A percentile compares a stretch with the other conserved stretches of the same genome.
These are phyloP conservation scores for Phanerochaete carnosa DNA, from an alignment of 768 basidiomycete genomes.

Conservation along the genomic window DNA sequence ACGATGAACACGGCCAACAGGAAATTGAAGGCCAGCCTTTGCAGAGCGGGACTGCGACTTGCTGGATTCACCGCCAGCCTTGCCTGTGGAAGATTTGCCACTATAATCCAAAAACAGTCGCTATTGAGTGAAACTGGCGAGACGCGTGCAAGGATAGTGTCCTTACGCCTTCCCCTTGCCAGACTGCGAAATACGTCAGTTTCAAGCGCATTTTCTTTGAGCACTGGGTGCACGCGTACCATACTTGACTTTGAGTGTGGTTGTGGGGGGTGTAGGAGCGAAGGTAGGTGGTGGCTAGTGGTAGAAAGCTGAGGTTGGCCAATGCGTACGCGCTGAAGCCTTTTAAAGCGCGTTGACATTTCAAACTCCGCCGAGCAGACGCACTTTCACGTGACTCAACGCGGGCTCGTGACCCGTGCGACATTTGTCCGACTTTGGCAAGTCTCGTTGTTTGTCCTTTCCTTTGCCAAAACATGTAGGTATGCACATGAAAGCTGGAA, in stretches of 20 bases:
- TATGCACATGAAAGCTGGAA: too few relatives aligned
- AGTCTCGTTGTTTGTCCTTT: too few relatives aligned
- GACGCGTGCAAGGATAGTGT: not conserved
- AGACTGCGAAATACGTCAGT: conserved; percentile 34
- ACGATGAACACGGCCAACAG: conserved; percentile 82
- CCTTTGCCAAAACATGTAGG: too few relatives aligned
- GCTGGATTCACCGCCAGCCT: conserved; percentile 44
- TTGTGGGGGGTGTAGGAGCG: conserved; percentile 11
- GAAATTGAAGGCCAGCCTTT: conserved; percentile 66
- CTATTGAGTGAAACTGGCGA: not conserved
- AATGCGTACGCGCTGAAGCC: conserved; percentile 21
- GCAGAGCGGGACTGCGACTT: conserved; percentile 69
- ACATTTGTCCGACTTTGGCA: too few relatives aligned
- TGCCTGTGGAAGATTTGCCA: conserved; percentile 45
- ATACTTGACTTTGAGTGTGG: conserved; percentile 25
- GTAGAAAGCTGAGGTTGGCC: conserved; percentile 19
- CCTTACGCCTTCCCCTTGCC: conserved; percentile 55
- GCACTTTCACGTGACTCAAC: conserved; percentile 15
- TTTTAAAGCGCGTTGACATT: conserved; percentile 24
- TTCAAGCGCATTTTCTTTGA: not conserved
- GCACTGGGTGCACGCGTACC: conserved; percentile 24
- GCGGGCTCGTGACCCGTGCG: not conserved
- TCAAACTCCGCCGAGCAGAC: conserved; percentile 24
- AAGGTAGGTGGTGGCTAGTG: conserved; percentile 22
- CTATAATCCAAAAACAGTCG: conserved; percentile 18